Evolutionary conservation across 805 yeast genomes (phyloP).

Genomic region (Blastobotrys robertii): DNA sequence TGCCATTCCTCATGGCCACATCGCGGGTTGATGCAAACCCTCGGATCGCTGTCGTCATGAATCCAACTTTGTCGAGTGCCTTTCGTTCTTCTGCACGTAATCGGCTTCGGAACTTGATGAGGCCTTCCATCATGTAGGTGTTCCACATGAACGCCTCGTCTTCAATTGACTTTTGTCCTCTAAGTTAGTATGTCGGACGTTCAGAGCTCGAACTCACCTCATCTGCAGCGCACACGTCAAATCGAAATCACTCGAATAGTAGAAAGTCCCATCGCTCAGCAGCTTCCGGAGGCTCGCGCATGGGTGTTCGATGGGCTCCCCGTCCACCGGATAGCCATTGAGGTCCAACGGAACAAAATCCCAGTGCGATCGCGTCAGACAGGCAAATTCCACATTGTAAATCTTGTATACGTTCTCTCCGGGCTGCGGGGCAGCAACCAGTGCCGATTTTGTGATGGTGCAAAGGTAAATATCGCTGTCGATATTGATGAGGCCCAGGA

Average conservation of each 20-base stretch:
- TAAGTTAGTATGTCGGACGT: neutral
- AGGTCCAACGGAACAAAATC: slow-evolving; percentile 64
- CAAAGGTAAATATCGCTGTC: slow-evolving; percentile 63
- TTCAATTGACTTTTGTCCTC: neutral
- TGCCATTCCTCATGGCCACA: slow-evolving; percentile 20
- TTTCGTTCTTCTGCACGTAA: slow-evolving; percentile 51
- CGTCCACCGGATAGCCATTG: slow-evolving; percentile 52
- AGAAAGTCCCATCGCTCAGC: slow-evolving; percentile 79
- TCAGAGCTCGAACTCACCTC: slow-evolving; percentile 33
- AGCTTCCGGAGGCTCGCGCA: slow-evolving; percentile 72
- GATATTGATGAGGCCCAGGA: slow-evolving; percentile 71
- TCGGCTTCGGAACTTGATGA: slow-evolving; percentile 63
- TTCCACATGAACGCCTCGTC: slow-evolving; percentile 97
- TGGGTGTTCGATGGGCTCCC: slow-evolving; percentile 58
- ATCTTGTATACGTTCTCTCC: slow-evolving; percentile 75
- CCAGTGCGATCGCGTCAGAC: slow-evolving; percentile 65
- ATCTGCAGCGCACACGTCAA: slow-evolving; percentile 77
- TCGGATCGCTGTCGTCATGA: slow-evolving; percentile 83
- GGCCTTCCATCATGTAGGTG: slow-evolving; percentile 76
- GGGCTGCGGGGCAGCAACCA: slow-evolving; percentile 75
- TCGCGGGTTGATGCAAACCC: slow-evolving; percentile 81
- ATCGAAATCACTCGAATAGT: slow-evolving; percentile 87
- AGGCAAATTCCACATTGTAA: slow-evolving; percentile 76
- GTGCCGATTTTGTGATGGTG: slow-evolving; percentile 63
- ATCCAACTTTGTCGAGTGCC: slow-evolving; percentile 63